Evolutionary conservation across 1,284 basidiomycete genomes (phyloP), one percentile per base, ranked within the genome.

Genomic region (Ustilago curta): DNA sequence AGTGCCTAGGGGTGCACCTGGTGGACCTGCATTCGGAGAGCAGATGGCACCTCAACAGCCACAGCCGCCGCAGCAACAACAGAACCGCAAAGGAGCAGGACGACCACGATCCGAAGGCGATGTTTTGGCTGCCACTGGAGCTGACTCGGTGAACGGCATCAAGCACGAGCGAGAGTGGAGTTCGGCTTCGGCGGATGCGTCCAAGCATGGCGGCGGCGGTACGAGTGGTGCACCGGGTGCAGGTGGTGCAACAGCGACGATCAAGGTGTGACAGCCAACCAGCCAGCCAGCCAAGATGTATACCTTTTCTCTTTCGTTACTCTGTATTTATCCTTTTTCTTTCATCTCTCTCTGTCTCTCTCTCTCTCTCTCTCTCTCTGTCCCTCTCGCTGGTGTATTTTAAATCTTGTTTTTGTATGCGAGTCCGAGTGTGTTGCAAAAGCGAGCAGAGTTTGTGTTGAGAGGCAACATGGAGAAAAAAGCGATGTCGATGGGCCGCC

Each of bases 91-190:
- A 16, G 40, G 27, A 16, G 35, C 14, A 37, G 35, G 49, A n/a
- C 43, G 71, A 29, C 70, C 65, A 29, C 42, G 70, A 16, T 64
- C 57, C 16, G 70, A 73, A 43, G 58, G 21, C 3, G 70, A 73
- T 16, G 63, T 53, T 7, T 42, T 61, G 16, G 48, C 39, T 14
- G 18, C 50, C 6, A 57, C 55, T 47, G 45, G 16, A 5, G 59
- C 51, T 35, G 32, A 55, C 8, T 12, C 19, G 35, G 27, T 40
- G 35, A 32, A 42, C 21, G 53, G 47, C 2, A 14, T 53, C 27
- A 68, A 64, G 35, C 70, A 68, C 57, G 64, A 73, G 32, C 47
- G 70, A 0, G 70, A 73, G 18, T 68, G 70, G 70, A 68, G 64
- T 32, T 23, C 55, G 11, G 51, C 64, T 32, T 56, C 56, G 8